A percentile compares a stretch with the other conserved stretches of the same genome.
Evolutionary conservation across 495 filamentous ascomycete genomes (phyloP).

Genomic region (Lasiosphaeria hispida): DNA sequence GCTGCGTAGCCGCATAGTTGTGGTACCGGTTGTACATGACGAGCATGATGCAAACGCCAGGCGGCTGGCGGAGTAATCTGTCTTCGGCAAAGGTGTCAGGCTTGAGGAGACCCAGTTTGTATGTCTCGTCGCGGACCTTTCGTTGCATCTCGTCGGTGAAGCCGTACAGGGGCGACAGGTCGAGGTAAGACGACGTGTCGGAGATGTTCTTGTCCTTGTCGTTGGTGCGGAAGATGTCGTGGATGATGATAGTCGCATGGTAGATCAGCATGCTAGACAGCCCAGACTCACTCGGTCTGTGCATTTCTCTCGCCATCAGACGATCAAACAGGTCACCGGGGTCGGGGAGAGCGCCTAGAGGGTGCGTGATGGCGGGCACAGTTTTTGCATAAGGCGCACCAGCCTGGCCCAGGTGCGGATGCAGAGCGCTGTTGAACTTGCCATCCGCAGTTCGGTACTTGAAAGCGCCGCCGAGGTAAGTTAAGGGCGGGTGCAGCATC

Average conservation of each 20-base stretch:
- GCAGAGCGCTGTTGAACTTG: slow-evolving; percentile 60
- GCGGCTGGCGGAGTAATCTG: slow-evolving; percentile 69
- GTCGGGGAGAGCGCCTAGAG: slow-evolving; percentile 64
- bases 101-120: slow-evolving; percentile 64
- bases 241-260: slow-evolving; percentile 77
- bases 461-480: slow-evolving; percentile 19
- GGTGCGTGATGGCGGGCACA: slow-evolving; percentile 45
- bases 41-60: slow-evolving; percentile 68
- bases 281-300: slow-evolving; percentile 64
- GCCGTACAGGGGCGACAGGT: slow-evolving; percentile 78
- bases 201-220: slow-evolving; percentile 35
- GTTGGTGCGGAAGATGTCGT: slow-evolving; percentile 53
- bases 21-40: slow-evolving; percentile 70
- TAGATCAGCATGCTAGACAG: slow-evolving; percentile 85
- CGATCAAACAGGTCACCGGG: slow-evolving; percentile 71
- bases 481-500: slow-evolving; percentile 21
- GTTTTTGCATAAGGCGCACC: slow-evolving; percentile 65
- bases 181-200: slow-evolving; percentile 72
- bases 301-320: slow-evolving; percentile 56
- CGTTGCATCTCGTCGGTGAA: slow-evolving; percentile 68
- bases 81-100: slow-evolving; percentile 73
- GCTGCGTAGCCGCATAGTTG: slow-evolving; percentile 63
- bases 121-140: slow-evolving; percentile 64
- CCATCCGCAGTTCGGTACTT: slow-evolving; percentile 68
- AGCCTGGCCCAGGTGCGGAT: slow-evolving; percentile 61